Base-by-base conservation (phyloP, 306 rosid species). In the Gastrolobium villosum region DNA sequence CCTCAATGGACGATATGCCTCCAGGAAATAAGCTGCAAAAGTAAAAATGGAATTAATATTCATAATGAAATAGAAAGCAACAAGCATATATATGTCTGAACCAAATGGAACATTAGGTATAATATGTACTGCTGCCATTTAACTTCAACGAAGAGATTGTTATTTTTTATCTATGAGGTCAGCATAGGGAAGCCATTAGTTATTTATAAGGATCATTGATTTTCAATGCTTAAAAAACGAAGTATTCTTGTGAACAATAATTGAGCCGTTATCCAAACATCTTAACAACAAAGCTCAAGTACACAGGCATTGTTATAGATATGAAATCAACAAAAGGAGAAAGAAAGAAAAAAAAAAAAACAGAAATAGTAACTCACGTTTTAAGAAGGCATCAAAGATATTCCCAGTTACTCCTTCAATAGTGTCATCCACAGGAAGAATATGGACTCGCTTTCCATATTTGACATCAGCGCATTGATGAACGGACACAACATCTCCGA, bases 381-480 rank as follows among this genome's bases (percentile, higher is more conserved):
- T 95, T 61, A 95, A 81, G 82, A 87, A 95, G 0, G 97, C 97
- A 43, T 95, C 99, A 64, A 95, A 95, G 45, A 95, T 84, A 66
- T 83, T 93, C 31, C 96, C 98, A 1, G 97, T 95, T 0, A 95
- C 96, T 45, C 98, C 98, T 82, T 95, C 98, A 79, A 95, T 91
- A 11, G 98, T 92, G 61, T 95, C 98, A 79, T 95, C 97, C 7
- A 95, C 89, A 1, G 97, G 99, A 55, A 95, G 99, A 79, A 95
- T 90, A 55, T 92, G 99, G 13, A 93, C 98, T 7, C 98, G 88
- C 87, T 91, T 91, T 54, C 99, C 99, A 36, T 95, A 95, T 44
- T 93, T 95, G 66, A 95, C 96, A 88, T 95, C 98, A 64, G 97
- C 81, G 35, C 99, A 95, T 50, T 89, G 96, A 77, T 93, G 98